Conservation (phyloP, 495 filamentous ascomycete genomes). For the Pseudomonodictys pantanalensis region DNA sequence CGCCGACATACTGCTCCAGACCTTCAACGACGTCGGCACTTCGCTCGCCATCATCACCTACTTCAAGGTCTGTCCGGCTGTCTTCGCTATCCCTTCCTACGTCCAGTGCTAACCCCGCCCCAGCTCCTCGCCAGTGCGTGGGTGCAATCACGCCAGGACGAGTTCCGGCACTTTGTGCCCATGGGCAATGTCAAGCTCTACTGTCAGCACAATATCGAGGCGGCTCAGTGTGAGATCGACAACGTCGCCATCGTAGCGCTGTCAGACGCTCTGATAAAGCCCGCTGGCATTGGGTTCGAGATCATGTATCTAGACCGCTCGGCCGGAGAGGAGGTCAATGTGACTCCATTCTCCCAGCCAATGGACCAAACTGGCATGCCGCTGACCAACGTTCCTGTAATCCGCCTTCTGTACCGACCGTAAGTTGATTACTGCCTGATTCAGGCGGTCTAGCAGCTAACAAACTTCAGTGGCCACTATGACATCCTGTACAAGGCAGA, state of each 20-base stretch:
- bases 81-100: slow-evolving; percentile 16
- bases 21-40: slow-evolving; percentile 68
- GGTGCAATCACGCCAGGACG: slow-evolving; percentile 69
- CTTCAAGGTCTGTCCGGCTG: slow-evolving; percentile 54
- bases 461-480: slow-evolving; percentile 71
- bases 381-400: slow-evolving; percentile 55
- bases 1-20: slow-evolving; percentile 60
- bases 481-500: slow-evolving; percentile 81
- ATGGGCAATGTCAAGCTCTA: slow-evolving; percentile 63
- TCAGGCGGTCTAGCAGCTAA: background rate
- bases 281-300: slow-evolving; percentile 75
- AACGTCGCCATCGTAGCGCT: slow-evolving; percentile 76
- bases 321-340: slow-evolving; percentile 73
- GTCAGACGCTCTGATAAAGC: slow-evolving; percentile 74
- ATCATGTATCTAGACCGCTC: slow-evolving; percentile 91
- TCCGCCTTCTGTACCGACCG: slow-evolving; percentile 68
- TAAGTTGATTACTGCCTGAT: slow-evolving; percentile 44
- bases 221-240: slow-evolving; percentile 79
- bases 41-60: slow-evolving; percentile 74
- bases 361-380: slow-evolving; percentile 45
- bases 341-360: slow-evolving; percentile 61
- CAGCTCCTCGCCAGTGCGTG: slow-evolving; percentile 82
- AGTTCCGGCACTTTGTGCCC: slow-evolving; percentile 68
- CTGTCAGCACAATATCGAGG: slow-evolving; percentile 67
- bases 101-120: background rate